Conservation (phyloP, 345 rosid genomes). For the Populus alba region DNA sequence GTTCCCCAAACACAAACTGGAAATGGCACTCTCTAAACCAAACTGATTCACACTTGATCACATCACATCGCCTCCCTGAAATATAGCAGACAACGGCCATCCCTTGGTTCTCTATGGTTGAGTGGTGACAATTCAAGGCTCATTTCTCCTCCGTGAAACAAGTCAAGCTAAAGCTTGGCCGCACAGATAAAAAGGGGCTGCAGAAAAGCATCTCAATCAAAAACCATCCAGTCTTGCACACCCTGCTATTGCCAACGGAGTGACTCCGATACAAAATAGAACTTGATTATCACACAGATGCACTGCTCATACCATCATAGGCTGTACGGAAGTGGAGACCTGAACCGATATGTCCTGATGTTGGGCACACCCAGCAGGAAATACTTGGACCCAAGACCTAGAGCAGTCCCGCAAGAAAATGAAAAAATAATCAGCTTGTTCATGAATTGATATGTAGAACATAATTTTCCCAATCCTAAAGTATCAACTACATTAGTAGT, state of each 20-base stretch:
- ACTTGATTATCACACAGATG: slow-evolving; percentile 32
- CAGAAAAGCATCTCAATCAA: neutral
- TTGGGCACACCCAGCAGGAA: slow-evolving; percentile 76
- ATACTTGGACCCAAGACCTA: slow-evolving; percentile 80
- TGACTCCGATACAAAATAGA: slow-evolving; percentile 1
- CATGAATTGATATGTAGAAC: neutral
- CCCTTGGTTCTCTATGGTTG: neutral
- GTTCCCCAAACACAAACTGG: neutral
- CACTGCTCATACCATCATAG: slow-evolving; percentile 36
- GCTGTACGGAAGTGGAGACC: slow-evolving; percentile 76
- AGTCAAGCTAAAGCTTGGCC: too few species aligned
- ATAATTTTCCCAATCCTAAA: neutral
- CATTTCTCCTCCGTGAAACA: neutral
- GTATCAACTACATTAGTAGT: neutral
- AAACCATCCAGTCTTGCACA: neutral
- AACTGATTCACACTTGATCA: neutral
- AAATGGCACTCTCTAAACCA: neutral
- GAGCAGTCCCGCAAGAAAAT: neutral
- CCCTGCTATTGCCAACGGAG: slow-evolving; percentile 12
- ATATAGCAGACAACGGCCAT: neutral
- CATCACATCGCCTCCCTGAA: neutral
- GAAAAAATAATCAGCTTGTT: neutral
- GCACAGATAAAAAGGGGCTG: neutral
- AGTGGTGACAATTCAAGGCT: neutral
- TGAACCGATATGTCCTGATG: slow-evolving; percentile 55